Conservation (phyloP, 768 basidiomycete species). For the Agrocybe chaxingu region DNA sequence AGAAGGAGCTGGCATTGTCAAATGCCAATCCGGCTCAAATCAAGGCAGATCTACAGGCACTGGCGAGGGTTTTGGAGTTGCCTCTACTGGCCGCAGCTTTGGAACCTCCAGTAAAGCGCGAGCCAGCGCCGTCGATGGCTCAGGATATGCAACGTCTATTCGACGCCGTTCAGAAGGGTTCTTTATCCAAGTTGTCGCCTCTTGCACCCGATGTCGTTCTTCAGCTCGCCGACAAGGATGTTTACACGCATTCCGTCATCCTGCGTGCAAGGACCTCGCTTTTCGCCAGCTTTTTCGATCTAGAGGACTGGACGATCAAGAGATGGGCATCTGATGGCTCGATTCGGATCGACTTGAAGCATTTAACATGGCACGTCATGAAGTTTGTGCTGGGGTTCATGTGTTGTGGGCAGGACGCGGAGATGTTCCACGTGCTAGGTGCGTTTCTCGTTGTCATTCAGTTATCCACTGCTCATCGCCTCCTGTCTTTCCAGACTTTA, state of each 20-base stretch:
- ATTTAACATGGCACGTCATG: conserved; percentile 74
- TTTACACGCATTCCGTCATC: conserved; percentile 68
- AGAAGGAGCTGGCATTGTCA: conserved; percentile 32
- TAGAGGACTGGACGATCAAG: conserved; percentile 73
- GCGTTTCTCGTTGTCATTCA: conserved; percentile 16
- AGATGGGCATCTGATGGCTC: conserved; percentile 53
- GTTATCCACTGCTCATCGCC: conserved; percentile 1
- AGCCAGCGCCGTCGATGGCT: conserved; percentile 44
- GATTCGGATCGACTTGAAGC: conserved; percentile 65
- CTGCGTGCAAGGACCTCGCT: conserved; percentile 83
- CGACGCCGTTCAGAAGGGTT: conserved; percentile 24
- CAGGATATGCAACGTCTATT: conserved; percentile 52
- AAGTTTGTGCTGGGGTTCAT: conserved; percentile 71
- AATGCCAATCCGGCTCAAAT: conserved; percentile 45
- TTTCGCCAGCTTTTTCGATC: conserved; percentile 81
- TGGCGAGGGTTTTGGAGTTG: conserved; percentile 62
- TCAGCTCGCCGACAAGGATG: conserved; percentile 59
- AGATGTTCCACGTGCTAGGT: conserved; percentile 74
- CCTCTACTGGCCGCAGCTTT: conserved; percentile 51
- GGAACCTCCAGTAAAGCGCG: conserved; percentile 57
- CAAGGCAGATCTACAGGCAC: conserved; percentile 56
- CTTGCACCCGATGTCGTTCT: conserved; percentile 69
- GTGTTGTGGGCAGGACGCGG: conserved; percentile 66
- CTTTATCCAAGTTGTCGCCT: conserved; percentile 17
- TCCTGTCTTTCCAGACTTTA: conserved; percentile 46